A percentile compares a stretch with the other conserved stretches of the same genome.
Conservation (phyloP, 371 early-diverging fungal genomes). For the Lichtheimia corymbifera region DNA sequence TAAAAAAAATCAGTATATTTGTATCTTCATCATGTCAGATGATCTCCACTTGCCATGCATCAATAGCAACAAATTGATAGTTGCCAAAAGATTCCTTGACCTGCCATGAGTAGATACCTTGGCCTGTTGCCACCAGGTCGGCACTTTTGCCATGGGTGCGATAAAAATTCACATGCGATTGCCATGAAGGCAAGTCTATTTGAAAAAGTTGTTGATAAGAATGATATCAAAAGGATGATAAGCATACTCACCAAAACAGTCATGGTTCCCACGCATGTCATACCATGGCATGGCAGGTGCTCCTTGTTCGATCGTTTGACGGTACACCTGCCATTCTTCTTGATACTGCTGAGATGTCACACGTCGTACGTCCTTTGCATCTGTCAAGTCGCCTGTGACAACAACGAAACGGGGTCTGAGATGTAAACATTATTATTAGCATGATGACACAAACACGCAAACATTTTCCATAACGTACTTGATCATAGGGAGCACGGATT, state of each 20-base stretch:
- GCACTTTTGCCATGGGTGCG: constrained; percentile 53
- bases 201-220: constrained; percentile 20
- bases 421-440: neutral
- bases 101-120: constrained; percentile 58
- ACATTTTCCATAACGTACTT: constrained; percentile 20
- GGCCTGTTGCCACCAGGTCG: constrained; percentile 49
- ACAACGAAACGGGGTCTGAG: constrained; percentile 66
- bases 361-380: constrained; percentile 74
- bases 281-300: constrained; percentile 60
- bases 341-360: constrained; percentile 73
- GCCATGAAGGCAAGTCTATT: constrained; percentile 63
- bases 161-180: constrained; percentile 67
- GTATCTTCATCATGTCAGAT: neutral
- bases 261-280: constrained; percentile 88
- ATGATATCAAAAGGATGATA: constrained; percentile 23
- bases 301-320: constrained; percentile 57
- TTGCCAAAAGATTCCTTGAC: constrained; percentile 63
- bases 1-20: neutral
- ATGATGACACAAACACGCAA: too few relatives aligned
- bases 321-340: constrained; percentile 85
- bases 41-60: constrained; percentile 66
- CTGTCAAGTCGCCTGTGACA: constrained; percentile 83
- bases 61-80: constrained; percentile 84
- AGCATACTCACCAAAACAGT: constrained; percentile 76
- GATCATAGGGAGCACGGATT: constrained; percentile 67